Conservation (phyloP, 192 early-diverging fungal genomes). For the Linnemannia hyalina region DNA sequence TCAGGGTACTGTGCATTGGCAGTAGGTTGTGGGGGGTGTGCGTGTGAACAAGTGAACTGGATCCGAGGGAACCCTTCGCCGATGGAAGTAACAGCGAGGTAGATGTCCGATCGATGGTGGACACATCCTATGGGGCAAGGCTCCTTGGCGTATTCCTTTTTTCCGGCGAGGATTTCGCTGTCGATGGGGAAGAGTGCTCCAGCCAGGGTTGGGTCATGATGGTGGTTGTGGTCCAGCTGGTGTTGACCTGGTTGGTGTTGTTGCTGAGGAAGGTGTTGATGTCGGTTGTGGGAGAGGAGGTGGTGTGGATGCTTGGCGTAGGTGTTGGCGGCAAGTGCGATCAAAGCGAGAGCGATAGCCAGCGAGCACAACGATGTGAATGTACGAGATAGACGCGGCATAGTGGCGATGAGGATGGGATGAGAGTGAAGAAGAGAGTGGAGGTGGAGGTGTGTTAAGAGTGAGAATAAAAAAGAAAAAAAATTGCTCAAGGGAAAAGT, state of each 20-base stretch:
- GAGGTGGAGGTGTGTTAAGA: not conserved
- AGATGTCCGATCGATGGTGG: constrained; percentile 26
- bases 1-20: not conserved
- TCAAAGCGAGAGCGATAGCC: not conserved
- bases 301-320: not conserved
- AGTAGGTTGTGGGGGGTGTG: constrained; percentile 4
- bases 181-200: constrained; percentile 18
- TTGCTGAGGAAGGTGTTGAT: not conserved
- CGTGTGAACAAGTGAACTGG: constrained; percentile 42
- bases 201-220: not conserved
- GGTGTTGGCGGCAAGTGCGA: not conserved
- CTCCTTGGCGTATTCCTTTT: not conserved
- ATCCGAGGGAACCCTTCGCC: constrained; percentile 34
- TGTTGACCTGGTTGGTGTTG: not conserved
- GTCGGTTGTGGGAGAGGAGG: not conserved
- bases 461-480: not conserved
- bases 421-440: not conserved
- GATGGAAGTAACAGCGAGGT: constrained; percentile 37
- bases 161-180: not conserved
- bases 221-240: not conserved
- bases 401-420: not conserved
- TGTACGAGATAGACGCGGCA: not conserved
- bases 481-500: not conserved
- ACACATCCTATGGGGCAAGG: constrained; percentile 11
- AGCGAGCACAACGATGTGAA: not conserved